Base-by-base conservation (phyloP, 2,329 filamentous ascomycete genomes). In the Exophiala spinifera region DNA sequence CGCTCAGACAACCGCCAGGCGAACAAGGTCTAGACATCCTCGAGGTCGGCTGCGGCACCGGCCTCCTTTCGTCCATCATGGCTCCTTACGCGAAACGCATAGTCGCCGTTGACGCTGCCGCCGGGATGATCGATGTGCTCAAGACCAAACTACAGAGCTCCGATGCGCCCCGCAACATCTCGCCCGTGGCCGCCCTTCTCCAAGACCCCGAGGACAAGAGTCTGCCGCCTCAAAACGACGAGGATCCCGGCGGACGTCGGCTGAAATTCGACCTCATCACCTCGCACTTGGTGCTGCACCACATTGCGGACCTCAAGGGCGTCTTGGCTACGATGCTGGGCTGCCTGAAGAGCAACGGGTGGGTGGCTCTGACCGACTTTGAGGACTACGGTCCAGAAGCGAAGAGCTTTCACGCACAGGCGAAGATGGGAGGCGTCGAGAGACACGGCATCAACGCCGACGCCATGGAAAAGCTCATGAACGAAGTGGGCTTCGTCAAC, bases 11-110 rank as follows among this genome's bases (percentile, higher is more conserved):
- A 25, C 36, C 53, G 1, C 46, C 49, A 4, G 45, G 62, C 17
- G 50, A 63, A 4, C 55, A 57, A 62, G 67, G 65, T 13, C 64
- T 76, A 23, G 71, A 79, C 53, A 72, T 82, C 6, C 75, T 83
- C 2, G 80, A 83, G 65, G 74, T 83, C 15, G 80, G 80, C 49
- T 81, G 78, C 59, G 80, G 80, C 46, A 83, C 80, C 3, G 80
- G 80, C 7, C 72, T 82, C 0, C 72, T 83, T 20, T 78, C 76
- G 8, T 70, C 79, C 44, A 69, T 67, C 7, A 67, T 81, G 2
- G 74, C 79, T 0, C 78, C 79, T 0, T 66, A 75, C 28, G 74
- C 77, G 4, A 72, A 70, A 39, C 71, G 69, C 6, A 64, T 83
- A 4, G 73, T 79, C 2, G 79, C 79, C 39, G 72, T 83, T 17